Conservation (phyloP, 2,329 filamentous ascomycete species). For the Trichophyton equinum region DNA sequence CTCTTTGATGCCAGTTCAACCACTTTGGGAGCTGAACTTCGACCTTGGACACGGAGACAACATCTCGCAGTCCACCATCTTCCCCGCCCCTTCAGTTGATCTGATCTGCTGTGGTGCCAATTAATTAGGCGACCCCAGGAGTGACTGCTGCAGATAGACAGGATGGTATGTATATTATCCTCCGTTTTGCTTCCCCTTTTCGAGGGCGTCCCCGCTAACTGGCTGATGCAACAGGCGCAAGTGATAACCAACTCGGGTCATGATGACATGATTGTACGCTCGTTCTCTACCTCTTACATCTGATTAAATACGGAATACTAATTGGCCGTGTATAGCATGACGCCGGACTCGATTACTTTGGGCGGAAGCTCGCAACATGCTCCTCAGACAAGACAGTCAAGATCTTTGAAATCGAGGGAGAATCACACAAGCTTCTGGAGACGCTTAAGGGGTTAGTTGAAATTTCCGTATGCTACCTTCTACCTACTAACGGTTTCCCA, state of each 20-base stretch:
- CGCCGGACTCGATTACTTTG: slow-evolving; percentile 97
- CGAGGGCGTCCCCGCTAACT: not conserved
- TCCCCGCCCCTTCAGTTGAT: not conserved
- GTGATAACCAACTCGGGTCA: slow-evolving; percentile 77
- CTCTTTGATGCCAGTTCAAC: not conserved
- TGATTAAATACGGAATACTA: not conserved
- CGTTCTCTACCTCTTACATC: not conserved
- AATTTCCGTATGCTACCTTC: slow-evolving; percentile 8
- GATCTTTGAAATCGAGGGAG: slow-evolving; percentile 95
- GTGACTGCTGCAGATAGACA: not conserved
- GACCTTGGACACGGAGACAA: no score
- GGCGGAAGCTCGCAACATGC: slow-evolving; percentile 87
- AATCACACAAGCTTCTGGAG: slow-evolving; percentile 77
- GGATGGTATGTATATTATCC: not conserved
- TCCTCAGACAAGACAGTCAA: slow-evolving; percentile 98
- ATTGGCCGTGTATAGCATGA: slow-evolving; percentile 57
- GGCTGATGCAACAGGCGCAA: slow-evolving; percentile 45
- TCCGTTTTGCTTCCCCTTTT: not conserved
- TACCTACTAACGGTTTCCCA: slow-evolving; percentile 27
- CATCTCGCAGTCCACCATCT: no score
- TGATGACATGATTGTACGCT: slow-evolving; percentile 98
- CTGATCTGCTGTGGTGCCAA: not conserved
- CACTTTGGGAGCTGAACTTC: not conserved
- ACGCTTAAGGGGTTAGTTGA: slow-evolving; percentile 75
- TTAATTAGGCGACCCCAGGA: not conserved